These are phyloP conservation scores for Rhizoclosmatium sp. DNA, from an alignment of 192 early-diverging fungal species.

Conservation along the genomic window DNA sequence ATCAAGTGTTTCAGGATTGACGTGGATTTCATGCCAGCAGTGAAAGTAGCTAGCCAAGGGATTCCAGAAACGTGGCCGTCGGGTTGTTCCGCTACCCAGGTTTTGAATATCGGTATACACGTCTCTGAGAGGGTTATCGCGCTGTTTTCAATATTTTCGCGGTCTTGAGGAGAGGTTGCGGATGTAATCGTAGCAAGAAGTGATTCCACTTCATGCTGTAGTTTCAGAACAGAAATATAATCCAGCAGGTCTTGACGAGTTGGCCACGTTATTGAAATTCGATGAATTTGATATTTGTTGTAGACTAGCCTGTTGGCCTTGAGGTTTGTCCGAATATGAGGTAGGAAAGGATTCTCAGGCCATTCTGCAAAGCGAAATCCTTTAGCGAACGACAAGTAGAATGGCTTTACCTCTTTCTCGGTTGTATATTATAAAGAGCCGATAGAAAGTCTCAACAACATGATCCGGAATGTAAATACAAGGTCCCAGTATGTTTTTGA, in stretches of 20 bases:
- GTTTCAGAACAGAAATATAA: slow-evolving; percentile 34
- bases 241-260: slow-evolving; percentile 35
- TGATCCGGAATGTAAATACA: slow-evolving; percentile 24
- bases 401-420: slow-evolving; percentile 7
- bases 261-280: slow-evolving; percentile 46
- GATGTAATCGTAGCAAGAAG: not conserved
- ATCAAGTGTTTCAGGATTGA: slow-evolving; percentile 35
- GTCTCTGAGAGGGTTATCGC: slow-evolving; percentile 11
- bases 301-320: slow-evolving; percentile 5
- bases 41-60: slow-evolving; percentile 48
- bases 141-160: slow-evolving; percentile 4
- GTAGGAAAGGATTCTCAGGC: slow-evolving; percentile 48
- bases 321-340: slow-evolving; percentile 54
- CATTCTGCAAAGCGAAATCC: slow-evolving; percentile 14
- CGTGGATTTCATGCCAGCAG: slow-evolving; percentile 37
- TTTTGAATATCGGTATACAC: slow-evolving; percentile 3
- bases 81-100: not conserved
- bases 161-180: not conserved
- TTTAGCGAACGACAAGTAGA: slow-evolving; percentile 16
- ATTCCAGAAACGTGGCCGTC: slow-evolving; percentile 49
- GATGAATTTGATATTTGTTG: slow-evolving; percentile 29
- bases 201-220: not conserved
- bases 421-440: slow-evolving; percentile 46
- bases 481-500: slow-evolving; percentile 13
- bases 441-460: slow-evolving; percentile 36